Evolutionary conservation across 768 basidiomycete genomes (phyloP), one percentile per base, ranked within the genome.

Genomic region (Exsudoporus frostii): DNA sequence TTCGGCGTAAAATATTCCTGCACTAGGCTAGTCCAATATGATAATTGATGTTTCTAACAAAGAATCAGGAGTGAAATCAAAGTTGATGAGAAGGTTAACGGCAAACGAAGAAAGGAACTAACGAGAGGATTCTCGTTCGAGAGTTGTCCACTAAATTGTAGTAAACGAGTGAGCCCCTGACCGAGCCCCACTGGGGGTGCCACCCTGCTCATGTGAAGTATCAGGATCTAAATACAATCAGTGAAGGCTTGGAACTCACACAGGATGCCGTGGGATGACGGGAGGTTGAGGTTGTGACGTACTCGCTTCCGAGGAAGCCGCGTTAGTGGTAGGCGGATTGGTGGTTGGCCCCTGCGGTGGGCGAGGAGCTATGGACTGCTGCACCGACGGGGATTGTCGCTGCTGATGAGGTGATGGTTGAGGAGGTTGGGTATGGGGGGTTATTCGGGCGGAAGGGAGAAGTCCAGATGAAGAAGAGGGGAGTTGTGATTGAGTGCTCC

Each of bases 101-200:
- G 24, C 0, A 25, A 40, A 19, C 20, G 19, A 52, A 42, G 32
- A 44, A 51, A 24, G 49, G 17, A 36, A 57, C 64, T 39, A 24
- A 76, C 79, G 40, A 48, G 83, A 78, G 73, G 69, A 49, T 73
- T 76, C 57, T 87, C 85, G 30, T 65, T 73, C 1, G 84, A 77
- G 5, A 92, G 74, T 27, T 79, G 69, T 10, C 80, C 82, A 57
- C 88, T 90, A 60, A 92, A 88, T 53, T 86, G 82, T 22, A 90
- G 67, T 50, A 92, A 65, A 22, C 85, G 79, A 38, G 76, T 69
- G 19, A 88, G 68, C 7, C 84, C 86, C 69, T 87, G 85, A 17
- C 89, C 87, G 20, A 73, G 67, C 14, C 81, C 81, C 46, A 85
- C 44, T 17, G 66, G 67, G 37, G 63, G 63, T 9, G 69, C 60